Evolutionary conservation across 2,329 filamentous ascomycete species (phyloP).

Genomic region (Pestalotiopsis sp.): DNA sequence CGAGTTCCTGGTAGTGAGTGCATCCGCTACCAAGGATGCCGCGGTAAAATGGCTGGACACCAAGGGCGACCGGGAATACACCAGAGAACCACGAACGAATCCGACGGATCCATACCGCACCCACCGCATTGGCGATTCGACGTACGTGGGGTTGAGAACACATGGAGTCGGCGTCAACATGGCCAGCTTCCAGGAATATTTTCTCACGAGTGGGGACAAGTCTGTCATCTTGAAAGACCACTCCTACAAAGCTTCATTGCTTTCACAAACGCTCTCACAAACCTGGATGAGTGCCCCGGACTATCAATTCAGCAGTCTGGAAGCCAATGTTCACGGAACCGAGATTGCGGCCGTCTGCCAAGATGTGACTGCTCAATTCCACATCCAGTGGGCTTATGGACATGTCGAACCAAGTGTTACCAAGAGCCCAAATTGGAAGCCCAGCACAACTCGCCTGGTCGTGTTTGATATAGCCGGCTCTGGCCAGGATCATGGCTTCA

Average conservation of each 20-base stretch:
- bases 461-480: not conserved
- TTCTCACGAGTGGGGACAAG: not conserved
- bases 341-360: not conserved
- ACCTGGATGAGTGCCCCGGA: slow-evolving; percentile 2
- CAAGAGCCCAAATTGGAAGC: not conserved
- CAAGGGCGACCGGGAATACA: not conserved
- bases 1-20: not conserved
- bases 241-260: not conserved
- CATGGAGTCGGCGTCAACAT: not conserved
- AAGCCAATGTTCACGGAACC: not conserved
- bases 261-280: not conserved
- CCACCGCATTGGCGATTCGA: not conserved
- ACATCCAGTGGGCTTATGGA: not conserved
- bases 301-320: not conserved
- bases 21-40: not conserved
- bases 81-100: not conserved
- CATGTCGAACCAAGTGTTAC: not conserved
- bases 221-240: not conserved
- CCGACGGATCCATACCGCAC: not conserved
- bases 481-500: not conserved
- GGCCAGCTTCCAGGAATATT: slow-evolving; percentile 1
- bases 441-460: not conserved
- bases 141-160: not conserved
- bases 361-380: not conserved
- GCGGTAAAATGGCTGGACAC: not conserved